Evolutionary conservation across 768 basidiomycete genomes (phyloP), one percentile per base, ranked within the genome.

Genomic region (Epithele typhae): DNA sequence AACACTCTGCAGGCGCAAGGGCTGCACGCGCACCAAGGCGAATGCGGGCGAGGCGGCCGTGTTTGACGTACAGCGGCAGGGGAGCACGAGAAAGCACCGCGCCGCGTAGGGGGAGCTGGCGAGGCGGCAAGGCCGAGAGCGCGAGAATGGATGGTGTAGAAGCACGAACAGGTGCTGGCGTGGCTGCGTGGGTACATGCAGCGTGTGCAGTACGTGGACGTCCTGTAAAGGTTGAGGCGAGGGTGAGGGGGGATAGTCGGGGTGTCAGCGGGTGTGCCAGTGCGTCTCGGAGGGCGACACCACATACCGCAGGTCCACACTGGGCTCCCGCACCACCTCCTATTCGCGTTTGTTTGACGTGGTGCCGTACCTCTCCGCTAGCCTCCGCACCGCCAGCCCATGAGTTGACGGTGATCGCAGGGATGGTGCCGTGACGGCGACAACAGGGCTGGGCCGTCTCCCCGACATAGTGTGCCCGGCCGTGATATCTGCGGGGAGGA

Each of bases 101-200:
- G 35, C 35, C 8, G 17, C 15, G 12, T 6, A 36, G 6, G 8
- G 17, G 6, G 35, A 36, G 12, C 58, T 37, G 12, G 55, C 39
- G 4, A 63, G 61, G n/a, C n/a, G n/a, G n/a, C n/a, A n/a, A n/a
- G 45, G 64, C 61, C 25, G 53, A 65, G 39, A 64, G 59, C 62
- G 40, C 68, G 73, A 37, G 70, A 66, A 42, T 69, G 75, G 51
- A 63, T 84, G 23, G 67, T 68, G 27, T 70, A 64, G 18, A 74
- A 74, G 51, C 75, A 82, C 50, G 63, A 60, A 41, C 73, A 74
- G 34, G 73, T 81, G 43, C 77, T 81, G 8, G 55, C 37, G 18
- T 88, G 87, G 87, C 70, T 87, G 43, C 70, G 70, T 54, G 69
- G 69, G 49, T 89, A 88, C 56, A 74, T 84, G 46, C 73, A 75